A percentile compares a stretch with the other conserved stretches of the same genome.
These are phyloP conservation scores for Yamadazyma atmosphaerica DNA, from an alignment of 1,139 yeast species.

Conservation along the genomic window DNA sequence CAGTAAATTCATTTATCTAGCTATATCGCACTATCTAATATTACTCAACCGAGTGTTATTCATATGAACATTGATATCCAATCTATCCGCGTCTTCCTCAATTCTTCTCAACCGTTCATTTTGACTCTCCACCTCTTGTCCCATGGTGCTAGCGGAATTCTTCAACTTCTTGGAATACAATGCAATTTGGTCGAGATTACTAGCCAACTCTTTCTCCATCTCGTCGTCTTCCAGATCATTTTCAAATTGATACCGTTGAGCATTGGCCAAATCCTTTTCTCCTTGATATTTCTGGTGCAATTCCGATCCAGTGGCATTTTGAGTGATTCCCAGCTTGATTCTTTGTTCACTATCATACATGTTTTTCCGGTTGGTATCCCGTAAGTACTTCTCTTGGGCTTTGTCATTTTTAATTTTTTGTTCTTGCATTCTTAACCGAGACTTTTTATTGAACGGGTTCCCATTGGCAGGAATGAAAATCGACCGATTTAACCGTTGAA, in stretches of 20 bases:
- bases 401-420: slow-evolving; percentile 66
- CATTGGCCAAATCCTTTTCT: slow-evolving; percentile 48
- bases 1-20: too few relatives aligned
- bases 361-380: slow-evolving; percentile 43
- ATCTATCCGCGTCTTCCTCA: slow-evolving; percentile 56
- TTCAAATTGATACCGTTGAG: slow-evolving; percentile 51
- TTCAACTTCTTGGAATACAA: slow-evolving; percentile 44
- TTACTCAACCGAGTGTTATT: slow-evolving; percentile 47
- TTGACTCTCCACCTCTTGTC: slow-evolving; percentile 51
- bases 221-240: slow-evolving; percentile 60
- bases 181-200: slow-evolving; percentile 55
- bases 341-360: slow-evolving; percentile 51
- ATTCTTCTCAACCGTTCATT: slow-evolving; percentile 49
- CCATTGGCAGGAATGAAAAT: slow-evolving; percentile 78
- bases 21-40: slow-evolving; percentile 29
- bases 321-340: slow-evolving; percentile 42
- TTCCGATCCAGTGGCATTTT: slow-evolving; percentile 38
- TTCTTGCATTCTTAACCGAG: slow-evolving; percentile 75
- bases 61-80: slow-evolving; percentile 56
- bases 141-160: slow-evolving; percentile 46
- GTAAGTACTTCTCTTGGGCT: slow-evolving; percentile 55
- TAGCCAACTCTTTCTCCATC: slow-evolving; percentile 56
- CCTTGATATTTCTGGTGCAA: slow-evolving; percentile 50
- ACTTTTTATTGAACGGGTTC: slow-evolving; percentile 86
- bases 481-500: slow-evolving; percentile 77